Evolutionary conservation across 768 basidiomycete species (phyloP).

Genomic region (Kwoniella shandongensis): DNA sequence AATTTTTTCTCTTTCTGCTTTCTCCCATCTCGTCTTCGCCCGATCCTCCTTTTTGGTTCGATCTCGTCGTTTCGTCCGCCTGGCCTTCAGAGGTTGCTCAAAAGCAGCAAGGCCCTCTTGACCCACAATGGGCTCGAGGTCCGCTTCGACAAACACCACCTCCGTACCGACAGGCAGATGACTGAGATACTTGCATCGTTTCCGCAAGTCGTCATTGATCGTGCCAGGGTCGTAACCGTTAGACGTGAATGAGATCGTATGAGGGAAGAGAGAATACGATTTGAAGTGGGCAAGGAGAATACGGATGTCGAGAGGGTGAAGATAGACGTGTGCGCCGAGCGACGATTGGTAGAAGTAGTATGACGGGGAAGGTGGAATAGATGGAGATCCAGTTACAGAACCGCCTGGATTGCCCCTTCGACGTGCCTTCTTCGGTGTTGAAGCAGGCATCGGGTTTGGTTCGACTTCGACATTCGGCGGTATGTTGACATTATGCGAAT

Average conservation of each 20-base stretch:
- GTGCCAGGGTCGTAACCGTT: slow-evolving; percentile 61
- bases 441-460: slow-evolving; percentile 32
- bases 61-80: slow-evolving; percentile 72
- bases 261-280: slow-evolving; percentile 72
- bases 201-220: slow-evolving; percentile 86
- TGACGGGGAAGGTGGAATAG: slow-evolving; percentile 79
- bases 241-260: slow-evolving; percentile 74
- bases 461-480: slow-evolving; percentile 36
- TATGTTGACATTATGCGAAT: slow-evolving; percentile 20
- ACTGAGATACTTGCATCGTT: slow-evolving; percentile 91
- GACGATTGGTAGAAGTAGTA: slow-evolving; percentile 97
- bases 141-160: slow-evolving; percentile 88
- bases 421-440: slow-evolving; percentile 22
- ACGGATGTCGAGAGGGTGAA: slow-evolving; percentile 93
- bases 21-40: slow-evolving; percentile 72
- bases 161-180: slow-evolving; percentile 90
- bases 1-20: slow-evolving; percentile 65
- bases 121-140: slow-evolving; percentile 75
- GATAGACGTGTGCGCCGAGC: slow-evolving; percentile 83
- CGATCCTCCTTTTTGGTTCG: slow-evolving; percentile 82
- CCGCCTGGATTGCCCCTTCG: slow-evolving; percentile 18
- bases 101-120: slow-evolving; percentile 74
- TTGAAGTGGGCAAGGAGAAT: slow-evolving; percentile 77
- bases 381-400: slow-evolving; percentile 56
- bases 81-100: slow-evolving; percentile 74